phyloP scores from a whole-genome alignment of 2,329 filamentous ascomycete genomes.

The Beauveria varroae region DNA sequence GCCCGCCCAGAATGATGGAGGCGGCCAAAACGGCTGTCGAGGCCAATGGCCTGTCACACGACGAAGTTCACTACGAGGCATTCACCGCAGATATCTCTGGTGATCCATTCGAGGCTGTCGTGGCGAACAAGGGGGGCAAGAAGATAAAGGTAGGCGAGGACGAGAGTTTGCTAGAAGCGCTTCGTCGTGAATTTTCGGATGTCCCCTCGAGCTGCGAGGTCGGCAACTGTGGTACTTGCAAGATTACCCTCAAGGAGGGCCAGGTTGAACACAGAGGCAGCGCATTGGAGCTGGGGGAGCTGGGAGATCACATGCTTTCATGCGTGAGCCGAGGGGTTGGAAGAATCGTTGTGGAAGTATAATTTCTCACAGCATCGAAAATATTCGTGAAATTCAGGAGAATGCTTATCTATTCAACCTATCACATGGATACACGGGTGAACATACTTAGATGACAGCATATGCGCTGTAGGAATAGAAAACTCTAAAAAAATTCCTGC shows the following conservation, averaged over 20 bases:
- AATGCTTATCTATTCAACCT: too few species aligned
- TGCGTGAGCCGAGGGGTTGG: constrained; percentile 47
- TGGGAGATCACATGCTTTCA: constrained; percentile 35
- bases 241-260: constrained; percentile 33
- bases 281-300: constrained; percentile 38
- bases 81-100: constrained; percentile 47
- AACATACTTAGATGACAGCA: too few species aligned
- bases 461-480: too few species aligned
- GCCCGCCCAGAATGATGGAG: constrained; percentile 49
- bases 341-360: constrained; percentile 41
- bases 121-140: constrained; percentile 32
- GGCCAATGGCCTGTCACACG: constrained; percentile 34
- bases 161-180: constrained; percentile 42
- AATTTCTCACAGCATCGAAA: constrained; percentile 9
- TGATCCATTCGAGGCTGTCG: constrained; percentile 51
- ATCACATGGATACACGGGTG: too few species aligned
- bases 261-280: constrained; percentile 42
- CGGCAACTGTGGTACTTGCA: constrained; percentile 48
- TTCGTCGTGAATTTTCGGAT: constrained; percentile 34
- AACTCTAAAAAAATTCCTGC: too few species aligned
- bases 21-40: constrained; percentile 36
- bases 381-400: too few species aligned
- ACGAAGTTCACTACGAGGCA: constrained; percentile 53
- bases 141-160: constrained; percentile 39
- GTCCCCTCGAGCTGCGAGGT: constrained; percentile 45